A percentile compares a stretch with the other conserved stretches of the same genome.
Conservation (phyloP, 2,329 filamentous ascomycete species). For the Leptodontidium sp. region DNA sequence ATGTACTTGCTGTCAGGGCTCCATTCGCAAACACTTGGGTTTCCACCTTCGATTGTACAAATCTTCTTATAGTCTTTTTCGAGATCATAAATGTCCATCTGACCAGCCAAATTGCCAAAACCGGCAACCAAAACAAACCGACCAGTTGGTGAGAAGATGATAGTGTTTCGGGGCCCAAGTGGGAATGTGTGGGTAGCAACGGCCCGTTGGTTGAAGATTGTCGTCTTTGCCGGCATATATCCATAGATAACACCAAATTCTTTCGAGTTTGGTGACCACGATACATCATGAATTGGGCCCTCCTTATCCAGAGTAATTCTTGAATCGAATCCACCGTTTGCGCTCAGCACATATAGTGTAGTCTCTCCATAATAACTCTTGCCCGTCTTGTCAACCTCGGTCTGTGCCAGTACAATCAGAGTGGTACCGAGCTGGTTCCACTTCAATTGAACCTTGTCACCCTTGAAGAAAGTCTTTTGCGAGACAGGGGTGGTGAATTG, state of each 20-base stretch:
- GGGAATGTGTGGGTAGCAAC: constrained; percentile 85
- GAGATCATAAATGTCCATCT: constrained; percentile 97
- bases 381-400: constrained; percentile 96
- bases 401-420: constrained; percentile 93
- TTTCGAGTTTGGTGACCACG: constrained; percentile 98
- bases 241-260: constrained; percentile 98
- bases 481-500: constrained; percentile 84
- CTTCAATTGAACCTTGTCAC: constrained; percentile 97
- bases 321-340: constrained; percentile 91
- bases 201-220: constrained; percentile 93
- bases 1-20: constrained; percentile 95
- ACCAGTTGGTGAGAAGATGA: constrained; percentile 91
- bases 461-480: constrained; percentile 99
- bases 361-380: constrained; percentile 99
- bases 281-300: constrained; percentile 95
- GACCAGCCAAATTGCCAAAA: constrained; percentile 95
- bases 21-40: constrained; percentile 96
- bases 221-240: constrained; percentile 99
- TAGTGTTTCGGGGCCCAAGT: constrained; percentile 90
- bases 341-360: constrained; percentile 92
- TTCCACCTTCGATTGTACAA: constrained; percentile 92
- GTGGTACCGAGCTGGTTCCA: constrained; percentile 95
- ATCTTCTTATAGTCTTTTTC: constrained; percentile 94
- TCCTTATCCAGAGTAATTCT: constrained; percentile 94
- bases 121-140: constrained; percentile 94